phyloP scores from a whole-genome alignment of 75 land plant species.

The Larix kaempferi region DNA sequence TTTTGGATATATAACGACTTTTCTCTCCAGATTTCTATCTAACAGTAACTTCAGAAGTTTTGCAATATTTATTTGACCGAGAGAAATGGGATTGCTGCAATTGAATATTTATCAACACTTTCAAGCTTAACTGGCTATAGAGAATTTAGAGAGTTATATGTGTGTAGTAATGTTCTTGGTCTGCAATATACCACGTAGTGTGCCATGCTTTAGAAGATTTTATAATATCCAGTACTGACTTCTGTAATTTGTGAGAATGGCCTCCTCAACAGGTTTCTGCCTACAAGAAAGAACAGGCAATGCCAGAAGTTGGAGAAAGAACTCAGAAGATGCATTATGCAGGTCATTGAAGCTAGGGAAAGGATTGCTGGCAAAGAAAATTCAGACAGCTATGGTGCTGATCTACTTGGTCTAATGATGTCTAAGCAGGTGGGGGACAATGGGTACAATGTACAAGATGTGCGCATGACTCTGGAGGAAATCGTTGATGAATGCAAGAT shows the following conservation, averaged over 20 bases:
- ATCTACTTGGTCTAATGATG: constrained; percentile 29
- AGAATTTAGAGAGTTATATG: constrained; percentile 18
- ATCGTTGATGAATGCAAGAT: constrained; percentile 47
- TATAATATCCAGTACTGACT: background rate
- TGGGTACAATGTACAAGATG: background rate
- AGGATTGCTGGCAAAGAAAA: constrained; percentile 14
- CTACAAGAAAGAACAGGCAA: constrained; percentile 21
- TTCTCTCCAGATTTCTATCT: too few species aligned
- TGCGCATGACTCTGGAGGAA: constrained; percentile 25
- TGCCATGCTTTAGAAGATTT: background rate
- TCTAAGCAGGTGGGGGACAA: constrained; percentile 4
- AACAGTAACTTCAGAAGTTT: background rate
- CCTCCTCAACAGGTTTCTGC: constrained; percentile 23
- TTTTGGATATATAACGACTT: background rate
- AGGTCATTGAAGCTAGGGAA: constrained; percentile 14
- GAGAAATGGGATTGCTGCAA: too few species aligned
- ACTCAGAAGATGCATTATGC: constrained; percentile 10
- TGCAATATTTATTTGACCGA: background rate
- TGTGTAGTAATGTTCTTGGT: constrained; percentile 49
- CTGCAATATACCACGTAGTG: constrained; percentile 31
- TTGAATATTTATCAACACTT: background rate
- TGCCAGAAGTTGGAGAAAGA: constrained; percentile 21
- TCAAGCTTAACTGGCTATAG: background rate
- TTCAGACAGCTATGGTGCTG: constrained; percentile 5
- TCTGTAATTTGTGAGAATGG: background rate